Evolutionary conservation across 306 rosid species (phyloP).

Genomic region (Arachis stenosperma): DNA sequence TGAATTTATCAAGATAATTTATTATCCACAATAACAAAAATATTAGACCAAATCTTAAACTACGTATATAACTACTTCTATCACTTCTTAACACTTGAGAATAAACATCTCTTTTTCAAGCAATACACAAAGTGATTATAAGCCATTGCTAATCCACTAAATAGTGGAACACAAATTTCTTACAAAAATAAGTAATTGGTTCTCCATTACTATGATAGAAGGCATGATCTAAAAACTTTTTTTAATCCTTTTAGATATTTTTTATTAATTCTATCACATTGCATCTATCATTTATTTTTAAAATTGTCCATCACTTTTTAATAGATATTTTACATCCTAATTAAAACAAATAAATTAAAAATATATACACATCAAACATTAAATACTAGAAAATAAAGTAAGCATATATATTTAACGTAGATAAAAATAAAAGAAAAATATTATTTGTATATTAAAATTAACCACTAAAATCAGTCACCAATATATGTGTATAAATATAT

Average conservation of each 20-base stretch:
- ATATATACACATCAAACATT: no score
- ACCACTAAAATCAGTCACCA: no score
- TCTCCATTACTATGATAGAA: not conserved
- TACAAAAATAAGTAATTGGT: not conserved
- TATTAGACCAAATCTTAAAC: constrained; percentile 2
- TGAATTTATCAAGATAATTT: not conserved
- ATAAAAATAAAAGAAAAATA: no score
- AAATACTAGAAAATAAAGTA: no score
- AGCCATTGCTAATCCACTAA: not conserved
- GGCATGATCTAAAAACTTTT: not conserved
- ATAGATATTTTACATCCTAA: no score
- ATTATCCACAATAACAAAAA: not conserved
- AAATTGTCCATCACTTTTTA: no score
- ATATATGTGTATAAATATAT: no score
- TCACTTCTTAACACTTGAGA: no score
- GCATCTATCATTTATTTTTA: not conserved
- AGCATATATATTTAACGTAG: no score
- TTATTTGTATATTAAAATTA: no score
- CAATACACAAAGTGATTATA: constrained; percentile 16
- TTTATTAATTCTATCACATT: not conserved
- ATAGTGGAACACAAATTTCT: not conserved
- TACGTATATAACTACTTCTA: not conserved
- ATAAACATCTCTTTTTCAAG: constrained; percentile 2
- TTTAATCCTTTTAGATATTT: not conserved
- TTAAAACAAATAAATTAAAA: no score